phyloP scores from a whole-genome alignment of 1,284 basidiomycete species.

The Athelia sp. region DNA sequence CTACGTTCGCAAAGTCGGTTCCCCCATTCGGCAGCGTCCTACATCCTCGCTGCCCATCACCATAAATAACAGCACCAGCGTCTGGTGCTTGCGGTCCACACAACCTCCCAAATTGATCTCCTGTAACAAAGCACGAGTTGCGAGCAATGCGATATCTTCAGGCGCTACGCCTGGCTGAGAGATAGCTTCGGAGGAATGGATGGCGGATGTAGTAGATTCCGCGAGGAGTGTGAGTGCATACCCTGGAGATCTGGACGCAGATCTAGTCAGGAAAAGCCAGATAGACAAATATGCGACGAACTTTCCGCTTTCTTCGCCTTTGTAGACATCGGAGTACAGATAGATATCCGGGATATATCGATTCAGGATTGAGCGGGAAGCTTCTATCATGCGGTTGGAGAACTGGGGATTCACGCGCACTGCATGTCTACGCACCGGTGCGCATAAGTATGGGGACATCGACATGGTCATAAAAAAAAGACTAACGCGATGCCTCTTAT shows the following conservation, averaged over 20 bases:
- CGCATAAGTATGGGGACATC: slow-evolving; percentile 4
- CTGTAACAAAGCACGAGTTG: slow-evolving; percentile 72
- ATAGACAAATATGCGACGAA: slow-evolving; percentile 30
- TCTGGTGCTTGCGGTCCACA: slow-evolving; percentile 88
- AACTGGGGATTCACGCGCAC: slow-evolving; percentile 97
- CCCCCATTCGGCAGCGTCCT: slow-evolving; percentile 81
- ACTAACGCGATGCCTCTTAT: slow-evolving; percentile 94
- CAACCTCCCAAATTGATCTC: slow-evolving; percentile 87
- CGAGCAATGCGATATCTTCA: slow-evolving; percentile 86
- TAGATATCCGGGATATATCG: slow-evolving; percentile 98
- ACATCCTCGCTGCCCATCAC: slow-evolving; percentile 95
- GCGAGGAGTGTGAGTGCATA: slow-evolving; percentile 90
- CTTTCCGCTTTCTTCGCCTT: slow-evolving; percentile 96
- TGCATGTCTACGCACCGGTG: slow-evolving; percentile 58
- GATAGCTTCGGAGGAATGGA: slow-evolving; percentile 85
- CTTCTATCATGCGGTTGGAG: slow-evolving; percentile 96
- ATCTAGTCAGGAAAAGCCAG: slow-evolving; percentile 2
- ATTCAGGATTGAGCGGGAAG: slow-evolving; percentile 87
- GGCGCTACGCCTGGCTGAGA: slow-evolving; percentile 79
- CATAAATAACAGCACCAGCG: slow-evolving; percentile 87
- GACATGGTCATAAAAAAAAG: slow-evolving; percentile 1
- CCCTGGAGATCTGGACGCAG: slow-evolving; percentile 76
- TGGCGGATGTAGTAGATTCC: slow-evolving; percentile 87
- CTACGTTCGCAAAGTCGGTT: slow-evolving; percentile 78
- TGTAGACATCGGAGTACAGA: slow-evolving; percentile 97